Conservation (phyloP, 2,329 filamentous ascomycete species). For the Neophaeococcomyces mojaviensis region DNA sequence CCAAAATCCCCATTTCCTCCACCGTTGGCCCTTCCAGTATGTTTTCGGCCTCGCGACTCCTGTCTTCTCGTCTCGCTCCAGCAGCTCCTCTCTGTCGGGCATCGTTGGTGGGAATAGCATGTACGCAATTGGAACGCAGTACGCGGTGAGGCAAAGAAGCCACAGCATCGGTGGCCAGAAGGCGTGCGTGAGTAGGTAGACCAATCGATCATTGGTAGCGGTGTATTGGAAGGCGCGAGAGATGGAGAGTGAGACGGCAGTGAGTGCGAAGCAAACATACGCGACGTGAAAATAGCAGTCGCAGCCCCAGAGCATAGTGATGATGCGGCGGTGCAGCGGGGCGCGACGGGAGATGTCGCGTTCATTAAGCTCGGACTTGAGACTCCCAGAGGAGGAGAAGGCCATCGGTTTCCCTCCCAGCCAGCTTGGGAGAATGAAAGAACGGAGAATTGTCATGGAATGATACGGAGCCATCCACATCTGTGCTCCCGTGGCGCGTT, state of each 20-base stretch:
- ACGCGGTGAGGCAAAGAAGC: conserved; percentile 46
- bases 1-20: too few relatives aligned
- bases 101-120: conserved; percentile 53
- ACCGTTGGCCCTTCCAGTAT: too few relatives aligned
- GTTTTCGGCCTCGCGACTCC: too few relatives aligned
- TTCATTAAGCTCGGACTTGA: conserved; percentile 51
- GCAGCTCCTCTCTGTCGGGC: conserved; percentile 51
- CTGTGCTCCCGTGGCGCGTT: conserved; percentile 49
- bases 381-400: conserved; percentile 55
- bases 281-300: conserved; percentile 48
- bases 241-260: conserved; percentile 43
- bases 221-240: conserved; percentile 44
- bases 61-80: conserved; percentile 45
- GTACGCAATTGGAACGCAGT: conserved; percentile 55
- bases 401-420: conserved; percentile 52
- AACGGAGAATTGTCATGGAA: conserved; percentile 50
- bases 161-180: conserved; percentile 57
- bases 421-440: conserved; percentile 53
- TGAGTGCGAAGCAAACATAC: conserved; percentile 49
- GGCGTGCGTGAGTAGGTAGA: conserved; percentile 51
- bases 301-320: conserved; percentile 49
- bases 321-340: conserved; percentile 46
- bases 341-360: conserved; percentile 39
- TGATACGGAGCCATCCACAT: conserved; percentile 58
- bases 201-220: conserved; percentile 35